phyloP scores from a whole-genome alignment of 2,329 filamentous ascomycete genomes.

The Phialemoniopsis sp. region DNA sequence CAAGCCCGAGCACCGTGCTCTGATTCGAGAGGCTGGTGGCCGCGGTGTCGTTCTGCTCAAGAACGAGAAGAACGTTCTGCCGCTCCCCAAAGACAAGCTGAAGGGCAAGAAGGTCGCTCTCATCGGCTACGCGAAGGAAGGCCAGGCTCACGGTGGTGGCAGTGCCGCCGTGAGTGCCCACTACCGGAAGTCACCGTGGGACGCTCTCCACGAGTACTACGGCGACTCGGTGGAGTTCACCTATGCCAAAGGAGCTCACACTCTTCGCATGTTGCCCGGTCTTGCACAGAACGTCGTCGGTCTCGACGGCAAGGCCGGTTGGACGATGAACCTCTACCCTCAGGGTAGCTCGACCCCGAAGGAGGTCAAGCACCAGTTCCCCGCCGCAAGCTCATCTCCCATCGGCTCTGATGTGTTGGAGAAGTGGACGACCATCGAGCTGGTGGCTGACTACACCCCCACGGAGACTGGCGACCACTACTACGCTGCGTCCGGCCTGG shows the following conservation, averaged over 20 bases:
- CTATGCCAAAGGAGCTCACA: constrained; percentile 20
- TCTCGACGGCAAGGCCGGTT: constrained; percentile 14
- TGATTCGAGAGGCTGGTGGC: constrained; percentile 53
- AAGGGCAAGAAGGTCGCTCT: constrained; percentile 96
- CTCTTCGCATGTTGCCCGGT: constrained; percentile 19
- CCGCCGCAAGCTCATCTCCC: not conserved
- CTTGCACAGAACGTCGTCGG: not conserved
- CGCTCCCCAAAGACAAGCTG: constrained; percentile 49
- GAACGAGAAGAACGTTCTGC: constrained; percentile 54
- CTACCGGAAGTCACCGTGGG: constrained; percentile 21
- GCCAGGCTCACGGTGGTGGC: constrained; percentile 25
- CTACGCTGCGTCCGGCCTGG: constrained; percentile 27
- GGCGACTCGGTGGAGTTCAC: constrained; percentile 8
- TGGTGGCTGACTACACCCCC: constrained; percentile 16
- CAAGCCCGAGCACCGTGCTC: constrained; percentile 23
- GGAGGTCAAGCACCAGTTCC: constrained; percentile 3
- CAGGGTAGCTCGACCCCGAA: not conserved
- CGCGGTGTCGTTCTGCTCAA: constrained; percentile 63
- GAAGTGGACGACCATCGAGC: constrained; percentile 13
- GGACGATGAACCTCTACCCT: constrained; percentile 18
- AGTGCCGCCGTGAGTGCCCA: constrained; percentile 24
- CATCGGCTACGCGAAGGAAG: constrained; percentile 74
- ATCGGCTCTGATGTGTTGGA: not conserved
- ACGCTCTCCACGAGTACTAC: constrained; percentile 17
- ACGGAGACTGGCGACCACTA: constrained; percentile 17